Evolutionary conservation across 148 eudicot species (phyloP).

Genomic region (Chenopodium formosanum): DNA sequence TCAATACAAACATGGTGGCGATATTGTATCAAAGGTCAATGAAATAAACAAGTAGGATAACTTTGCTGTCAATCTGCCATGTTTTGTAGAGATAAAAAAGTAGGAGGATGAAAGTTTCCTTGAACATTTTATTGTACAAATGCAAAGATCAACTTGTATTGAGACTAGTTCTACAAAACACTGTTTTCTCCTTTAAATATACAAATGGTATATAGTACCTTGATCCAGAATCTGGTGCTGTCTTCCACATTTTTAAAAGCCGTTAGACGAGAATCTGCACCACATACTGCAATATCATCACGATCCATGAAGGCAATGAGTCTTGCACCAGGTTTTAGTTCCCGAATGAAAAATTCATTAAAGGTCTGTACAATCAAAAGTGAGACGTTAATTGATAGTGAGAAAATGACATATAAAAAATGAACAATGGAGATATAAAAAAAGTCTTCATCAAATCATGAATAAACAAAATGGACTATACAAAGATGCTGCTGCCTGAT

Average conservation of each 20-base stretch:
- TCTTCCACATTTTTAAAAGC: constrained; percentile 68
- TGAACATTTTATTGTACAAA: not conserved
- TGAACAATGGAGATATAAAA: not conserved
- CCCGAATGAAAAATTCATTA: constrained; percentile 92
- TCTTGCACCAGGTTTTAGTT: constrained; percentile 78
- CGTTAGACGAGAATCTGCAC: constrained; percentile 88
- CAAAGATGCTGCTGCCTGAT: no score
- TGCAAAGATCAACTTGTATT: not conserved
- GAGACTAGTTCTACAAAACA: not conserved
- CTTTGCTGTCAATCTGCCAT: not conserved
- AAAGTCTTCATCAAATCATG: not conserved
- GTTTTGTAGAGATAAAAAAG: not conserved
- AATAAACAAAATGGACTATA: not conserved
- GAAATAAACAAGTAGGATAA: not conserved
- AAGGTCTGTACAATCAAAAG: constrained; percentile 66
- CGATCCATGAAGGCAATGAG: constrained; percentile 61
- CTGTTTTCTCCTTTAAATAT: not conserved
- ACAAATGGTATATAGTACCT: constrained; percentile 43
- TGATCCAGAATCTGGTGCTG: constrained; percentile 84
- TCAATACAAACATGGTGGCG: not conserved
- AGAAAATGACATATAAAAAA: not conserved
- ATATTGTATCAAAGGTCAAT: not conserved
- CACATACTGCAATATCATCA: constrained; percentile 90
- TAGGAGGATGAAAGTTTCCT: not conserved
- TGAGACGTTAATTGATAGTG: constrained; percentile 14